Percentiles rank a stretch among this genome's conserved stretches.
These are phyloP conservation scores for Sicyos baderoa DNA, from an alignment of 306 rosid genomes.

Conservation along the genomic window DNA sequence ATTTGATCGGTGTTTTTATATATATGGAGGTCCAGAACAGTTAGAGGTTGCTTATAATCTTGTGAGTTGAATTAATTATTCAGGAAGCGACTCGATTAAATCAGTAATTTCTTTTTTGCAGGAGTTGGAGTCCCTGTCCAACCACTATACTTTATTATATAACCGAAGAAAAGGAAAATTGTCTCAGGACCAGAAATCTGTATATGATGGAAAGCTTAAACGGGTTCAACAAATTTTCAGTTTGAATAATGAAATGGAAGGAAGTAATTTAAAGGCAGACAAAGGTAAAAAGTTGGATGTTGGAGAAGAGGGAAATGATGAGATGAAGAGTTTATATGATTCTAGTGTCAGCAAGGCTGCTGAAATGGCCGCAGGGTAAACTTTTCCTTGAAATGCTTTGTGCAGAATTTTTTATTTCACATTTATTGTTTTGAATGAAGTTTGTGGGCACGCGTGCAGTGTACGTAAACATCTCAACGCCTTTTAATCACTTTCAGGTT, in stretches of 20 bases:
- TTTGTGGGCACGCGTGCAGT: neutral
- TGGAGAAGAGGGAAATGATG: conserved; percentile 59
- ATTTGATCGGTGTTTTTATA: conserved; percentile 94
- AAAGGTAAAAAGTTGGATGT: conserved; percentile 71
- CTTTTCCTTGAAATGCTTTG: neutral
- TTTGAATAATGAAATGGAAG: conserved; percentile 59
- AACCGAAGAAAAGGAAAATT: conserved; percentile 78
- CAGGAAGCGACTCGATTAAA: neutral
- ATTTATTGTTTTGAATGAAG: neutral
- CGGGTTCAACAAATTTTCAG: conserved; percentile 75
- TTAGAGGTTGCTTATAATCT: conserved; percentile 60
- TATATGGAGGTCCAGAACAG: conserved; percentile 98
- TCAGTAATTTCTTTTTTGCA: conserved; percentile 31
- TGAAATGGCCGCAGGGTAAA: conserved; percentile 94
- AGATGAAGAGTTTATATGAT: conserved; percentile 75
- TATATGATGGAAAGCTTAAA: conserved; percentile 76
- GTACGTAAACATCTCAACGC: neutral
- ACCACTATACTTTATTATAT: conserved; percentile 73
- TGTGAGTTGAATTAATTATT: conserved; percentile 13
- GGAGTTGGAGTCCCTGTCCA: conserved; percentile 92
- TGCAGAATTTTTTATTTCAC: conserved; percentile 10
- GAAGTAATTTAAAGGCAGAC: conserved; percentile 39
- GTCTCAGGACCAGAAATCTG: conserved; percentile 62
- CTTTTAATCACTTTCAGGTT: conserved; percentile 47
- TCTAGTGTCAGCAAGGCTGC: conserved; percentile 92